Conservation (phyloP, 148 eudicot genomes). For the Rhododendron mucronatum region DNA sequence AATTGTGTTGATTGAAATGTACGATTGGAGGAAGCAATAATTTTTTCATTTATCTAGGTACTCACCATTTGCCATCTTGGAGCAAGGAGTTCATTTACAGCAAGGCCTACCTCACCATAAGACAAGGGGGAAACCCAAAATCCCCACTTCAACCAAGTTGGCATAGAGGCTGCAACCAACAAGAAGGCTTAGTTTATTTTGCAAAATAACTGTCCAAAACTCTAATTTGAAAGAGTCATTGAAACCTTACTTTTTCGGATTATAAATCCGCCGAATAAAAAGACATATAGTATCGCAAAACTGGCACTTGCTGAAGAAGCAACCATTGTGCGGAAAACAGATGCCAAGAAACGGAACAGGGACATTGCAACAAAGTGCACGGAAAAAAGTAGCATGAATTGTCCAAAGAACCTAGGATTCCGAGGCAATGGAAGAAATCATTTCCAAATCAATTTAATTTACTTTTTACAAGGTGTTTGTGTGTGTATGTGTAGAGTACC, state of each 20-base stretch:
- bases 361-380: conserved; percentile 63
- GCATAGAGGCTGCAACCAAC: conserved; percentile 67
- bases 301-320: conserved; percentile 49
- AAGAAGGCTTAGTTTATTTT: conserved; percentile 3
- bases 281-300: conserved; percentile 33
- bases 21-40: background rate
- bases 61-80: conserved; percentile 79
- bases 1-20: background rate
- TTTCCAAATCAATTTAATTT: background rate
- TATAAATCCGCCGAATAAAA: conserved; percentile 68
- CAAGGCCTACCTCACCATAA: conserved; percentile 73
- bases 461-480: background rate
- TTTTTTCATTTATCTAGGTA: background rate
- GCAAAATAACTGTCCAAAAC: background rate
- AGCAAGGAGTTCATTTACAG: conserved; percentile 74
- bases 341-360: conserved; percentile 67
- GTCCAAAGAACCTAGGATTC: conserved; percentile 61
- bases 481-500: background rate
- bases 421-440: background rate
- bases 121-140: conserved; percentile 72
- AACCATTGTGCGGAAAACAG: conserved; percentile 46
- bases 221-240: background rate
- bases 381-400: conserved; percentile 44
- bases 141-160: conserved; percentile 76
- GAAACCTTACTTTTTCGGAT: conserved; percentile 56